A percentile compares a stretch with the other conserved stretches of the same genome.
These are phyloP conservation scores for Apiotrichum gamsii DNA, from an alignment of 1,284 basidiomycete species.

Conservation along the genomic window DNA sequence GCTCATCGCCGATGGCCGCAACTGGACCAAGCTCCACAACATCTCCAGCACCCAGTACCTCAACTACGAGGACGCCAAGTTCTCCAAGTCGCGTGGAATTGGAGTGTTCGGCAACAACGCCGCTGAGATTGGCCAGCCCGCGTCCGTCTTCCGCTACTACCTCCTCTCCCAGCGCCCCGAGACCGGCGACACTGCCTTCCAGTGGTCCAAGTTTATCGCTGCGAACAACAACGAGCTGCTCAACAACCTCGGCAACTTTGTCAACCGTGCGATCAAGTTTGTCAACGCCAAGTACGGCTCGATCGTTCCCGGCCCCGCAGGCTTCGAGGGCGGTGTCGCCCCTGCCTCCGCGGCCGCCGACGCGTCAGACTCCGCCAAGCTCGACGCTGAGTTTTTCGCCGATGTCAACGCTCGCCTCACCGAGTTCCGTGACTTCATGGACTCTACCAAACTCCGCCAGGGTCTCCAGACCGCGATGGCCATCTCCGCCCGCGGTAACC, in stretches of 20 bases:
- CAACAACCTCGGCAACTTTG: slow-evolving; percentile 98
- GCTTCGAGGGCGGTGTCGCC: slow-evolving; percentile 56
- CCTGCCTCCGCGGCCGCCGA: slow-evolving; percentile 44
- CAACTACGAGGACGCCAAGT: slow-evolving; percentile 98
- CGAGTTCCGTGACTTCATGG: slow-evolving; percentile 83
- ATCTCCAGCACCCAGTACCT: slow-evolving; percentile 95
- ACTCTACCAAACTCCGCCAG: slow-evolving; percentile 79
- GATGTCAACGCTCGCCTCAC: slow-evolving; percentile 69
- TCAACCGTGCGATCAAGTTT: slow-evolving; percentile 91
- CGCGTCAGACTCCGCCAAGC: slow-evolving; percentile 49
- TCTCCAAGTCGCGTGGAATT: slow-evolving; percentile 82
- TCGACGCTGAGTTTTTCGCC: slow-evolving; percentile 70
- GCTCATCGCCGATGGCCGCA: slow-evolving; percentile 78
- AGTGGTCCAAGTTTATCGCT: slow-evolving; percentile 91
- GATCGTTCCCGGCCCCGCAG: slow-evolving; percentile 69
- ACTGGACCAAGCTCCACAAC: slow-evolving; percentile 93
- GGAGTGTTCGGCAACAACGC: slow-evolving; percentile 91
- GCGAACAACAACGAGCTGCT: slow-evolving; percentile 91
- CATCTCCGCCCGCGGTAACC: slow-evolving; percentile 86
- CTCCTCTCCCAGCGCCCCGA: slow-evolving; percentile 89
- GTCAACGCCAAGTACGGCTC: slow-evolving; percentile 78
- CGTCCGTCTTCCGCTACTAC: slow-evolving; percentile 97
- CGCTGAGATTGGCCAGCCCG: slow-evolving; percentile 82
- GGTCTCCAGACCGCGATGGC: slow-evolving; percentile 85
- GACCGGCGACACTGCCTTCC: slow-evolving; percentile 90